Percentiles rank a stretch among this genome's conserved stretches.
phyloP scores from a whole-genome alignment of 495 filamentous ascomycete species.

The Hypoxylon fuscum region DNA sequence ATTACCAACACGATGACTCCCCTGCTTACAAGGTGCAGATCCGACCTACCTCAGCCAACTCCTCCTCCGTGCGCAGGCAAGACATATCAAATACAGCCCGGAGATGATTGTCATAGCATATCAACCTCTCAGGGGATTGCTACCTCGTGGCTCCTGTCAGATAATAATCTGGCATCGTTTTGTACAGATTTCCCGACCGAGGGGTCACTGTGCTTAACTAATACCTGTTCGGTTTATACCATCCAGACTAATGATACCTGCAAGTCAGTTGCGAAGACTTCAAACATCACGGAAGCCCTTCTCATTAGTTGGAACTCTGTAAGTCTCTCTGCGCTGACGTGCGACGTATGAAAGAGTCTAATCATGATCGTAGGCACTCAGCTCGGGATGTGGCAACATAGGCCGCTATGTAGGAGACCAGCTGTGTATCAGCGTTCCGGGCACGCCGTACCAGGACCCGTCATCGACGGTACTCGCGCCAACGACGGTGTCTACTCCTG shows the following conservation, averaged over 20 bases:
- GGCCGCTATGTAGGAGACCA: conserved; percentile 1
- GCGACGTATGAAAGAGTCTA: background rate
- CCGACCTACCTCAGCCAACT: background rate
- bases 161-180: conserved; percentile 29
- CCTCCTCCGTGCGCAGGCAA: conserved; percentile 23
- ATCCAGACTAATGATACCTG: conserved; percentile 41
- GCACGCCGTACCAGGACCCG: background rate
- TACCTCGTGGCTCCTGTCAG: conserved; percentile 25
- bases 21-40: background rate
- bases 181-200: conserved; percentile 33
- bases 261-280: conserved; percentile 34
- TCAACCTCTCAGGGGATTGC: conserved; percentile 19
- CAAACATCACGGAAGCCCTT: conserved; percentile 41
- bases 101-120: conserved; percentile 33
- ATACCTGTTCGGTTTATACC: conserved; percentile 2
- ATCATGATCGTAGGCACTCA: background rate
- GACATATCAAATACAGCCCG: conserved; percentile 23
- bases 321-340: background rate
- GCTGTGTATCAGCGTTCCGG: conserved; percentile 19
- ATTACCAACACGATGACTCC: background rate
- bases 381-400: background rate
- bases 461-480: background rate
- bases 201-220: conserved; percentile 28
- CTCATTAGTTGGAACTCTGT: conserved; percentile 37
- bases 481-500: conserved; percentile 1